Evolutionary conservation across 2,329 filamentous ascomycete species (phyloP), one percentile per base, ranked within the genome.

Genomic region (Colletotrichum lentis): DNA sequence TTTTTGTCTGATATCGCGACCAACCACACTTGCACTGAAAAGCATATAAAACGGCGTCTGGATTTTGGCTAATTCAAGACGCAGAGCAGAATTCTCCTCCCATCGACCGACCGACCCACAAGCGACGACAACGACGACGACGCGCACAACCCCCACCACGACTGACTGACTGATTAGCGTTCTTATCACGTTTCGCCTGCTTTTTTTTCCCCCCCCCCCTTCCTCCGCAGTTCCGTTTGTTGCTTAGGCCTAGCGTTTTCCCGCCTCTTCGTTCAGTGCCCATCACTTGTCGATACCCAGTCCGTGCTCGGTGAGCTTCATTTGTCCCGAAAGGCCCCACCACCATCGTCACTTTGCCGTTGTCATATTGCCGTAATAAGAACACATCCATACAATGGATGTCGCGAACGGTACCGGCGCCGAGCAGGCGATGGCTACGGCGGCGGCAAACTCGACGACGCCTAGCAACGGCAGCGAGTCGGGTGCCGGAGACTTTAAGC

Each of bases 401-500:
- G 73, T 72, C 46, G 70, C 77, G 35, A 84, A 84, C 69, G 84
- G 80, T 63, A 68, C 69, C 24, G 54, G 73, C 27, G 70, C 71
- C 27, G 69, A 70, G 18, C 59, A 73, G n/a, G 66, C 71, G 44
- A 57, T 76, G 27, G 64, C 72, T 27, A 73, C 76, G 27, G 69
- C 70, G 35, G 55, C 73, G 24, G 73, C 75, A 47, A 69, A 74
- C 37, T 67, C 76, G 4, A 70, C 74, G 22, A 70, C 79, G 41
- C 71, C 75, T 46, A 76, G 80, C 64, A 83, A 84, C 65, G 81
- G 27, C 27, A 53, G 81, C 62, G 80, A 82, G 31, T 79, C 82
- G 16, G 83, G 86, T 50, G 83, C 84, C 20, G 82, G 82, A n/a
- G 87, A 85, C 60, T 97, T 90, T 85, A 97, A 96, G 80, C 86